These are phyloP conservation scores for Copromyces sp. DNA, from an alignment of 495 filamentous ascomycete genomes.

Conservation along the genomic window DNA sequence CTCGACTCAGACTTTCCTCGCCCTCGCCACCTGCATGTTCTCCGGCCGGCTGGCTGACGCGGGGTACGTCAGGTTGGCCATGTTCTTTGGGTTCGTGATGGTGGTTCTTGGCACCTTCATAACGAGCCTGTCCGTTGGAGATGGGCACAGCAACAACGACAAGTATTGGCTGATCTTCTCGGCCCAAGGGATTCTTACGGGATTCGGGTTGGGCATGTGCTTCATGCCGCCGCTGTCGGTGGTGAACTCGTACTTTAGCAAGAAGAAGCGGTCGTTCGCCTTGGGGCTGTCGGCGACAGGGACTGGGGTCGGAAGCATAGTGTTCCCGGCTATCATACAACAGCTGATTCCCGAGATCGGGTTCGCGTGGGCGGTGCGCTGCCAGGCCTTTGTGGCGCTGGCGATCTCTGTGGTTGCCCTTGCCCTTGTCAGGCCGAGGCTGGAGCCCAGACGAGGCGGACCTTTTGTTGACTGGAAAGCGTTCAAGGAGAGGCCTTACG, in stretches of 20 bases:
- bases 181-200: constrained; percentile 32
- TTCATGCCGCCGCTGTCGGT: constrained; percentile 35
- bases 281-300: constrained; percentile 30
- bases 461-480: constrained; percentile 33
- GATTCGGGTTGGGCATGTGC: constrained; percentile 32
- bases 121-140: constrained; percentile 25
- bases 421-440: constrained; percentile 24
- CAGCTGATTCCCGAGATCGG: constrained; percentile 33
- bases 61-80: constrained; percentile 29
- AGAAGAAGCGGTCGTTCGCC: constrained; percentile 24
- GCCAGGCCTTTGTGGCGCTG: constrained; percentile 30
- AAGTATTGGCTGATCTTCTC: constrained; percentile 37
- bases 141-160: not conserved
- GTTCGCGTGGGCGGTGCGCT: constrained; percentile 36
- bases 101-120: constrained; percentile 34
- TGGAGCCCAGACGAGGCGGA: constrained; percentile 22
- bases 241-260: constrained; percentile 29
- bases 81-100: constrained; percentile 23
- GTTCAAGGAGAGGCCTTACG: constrained; percentile 31
- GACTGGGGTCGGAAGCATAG: constrained; percentile 32
- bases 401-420: constrained; percentile 20
- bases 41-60: constrained; percentile 34
- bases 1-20: constrained; percentile 35
- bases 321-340: constrained; percentile 33
- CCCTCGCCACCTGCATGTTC: constrained; percentile 27